phyloP scores from a whole-genome alignment of 2,329 filamentous ascomycete genomes.

The Rutstroemia sydowiana region DNA sequence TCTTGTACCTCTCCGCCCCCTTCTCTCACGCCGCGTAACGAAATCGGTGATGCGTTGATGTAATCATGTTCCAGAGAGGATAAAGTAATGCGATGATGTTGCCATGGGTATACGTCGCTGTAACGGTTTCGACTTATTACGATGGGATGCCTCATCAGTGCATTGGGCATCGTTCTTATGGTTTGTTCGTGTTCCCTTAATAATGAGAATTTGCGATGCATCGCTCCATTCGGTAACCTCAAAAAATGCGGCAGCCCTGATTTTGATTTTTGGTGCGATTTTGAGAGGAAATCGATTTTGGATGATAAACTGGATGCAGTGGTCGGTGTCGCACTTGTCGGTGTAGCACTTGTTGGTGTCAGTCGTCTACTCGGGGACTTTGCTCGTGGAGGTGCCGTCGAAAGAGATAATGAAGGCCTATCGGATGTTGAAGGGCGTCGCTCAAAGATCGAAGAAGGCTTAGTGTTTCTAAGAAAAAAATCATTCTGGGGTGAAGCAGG shows the following conservation, averaged over 20 bases:
- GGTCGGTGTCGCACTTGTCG: not conserved
- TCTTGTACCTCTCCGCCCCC: constrained; percentile 26
- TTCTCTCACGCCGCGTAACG: constrained; percentile 20
- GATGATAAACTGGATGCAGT: not conserved
- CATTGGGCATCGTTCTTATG: not conserved
- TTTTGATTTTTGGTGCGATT: not conserved
- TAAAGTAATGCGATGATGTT: constrained; percentile 75
- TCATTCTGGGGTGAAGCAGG: not conserved
- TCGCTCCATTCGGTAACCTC: not conserved
- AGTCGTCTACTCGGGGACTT: not conserved
- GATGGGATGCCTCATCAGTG: constrained; percentile 6
- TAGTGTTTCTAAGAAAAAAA: not conserved
- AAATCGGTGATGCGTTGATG: constrained; percentile 67
- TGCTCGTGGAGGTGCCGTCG: not conserved
- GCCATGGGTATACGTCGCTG: constrained; percentile 79
- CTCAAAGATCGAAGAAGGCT: not conserved
- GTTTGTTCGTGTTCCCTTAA: constrained; percentile 9
- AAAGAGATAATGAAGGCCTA: constrained; percentile 1
- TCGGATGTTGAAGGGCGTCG: constrained; percentile 2
- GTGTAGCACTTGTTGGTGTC: no score
- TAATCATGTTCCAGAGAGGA: constrained; percentile 66
- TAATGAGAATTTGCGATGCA: constrained; percentile 9
- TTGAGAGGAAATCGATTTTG: constrained; percentile 1
- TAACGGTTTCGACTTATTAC: constrained; percentile 64
- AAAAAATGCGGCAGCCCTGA: not conserved